phyloP scores from a whole-genome alignment of 306 rosid genomes.

The Dalbergia cultrata region DNA sequence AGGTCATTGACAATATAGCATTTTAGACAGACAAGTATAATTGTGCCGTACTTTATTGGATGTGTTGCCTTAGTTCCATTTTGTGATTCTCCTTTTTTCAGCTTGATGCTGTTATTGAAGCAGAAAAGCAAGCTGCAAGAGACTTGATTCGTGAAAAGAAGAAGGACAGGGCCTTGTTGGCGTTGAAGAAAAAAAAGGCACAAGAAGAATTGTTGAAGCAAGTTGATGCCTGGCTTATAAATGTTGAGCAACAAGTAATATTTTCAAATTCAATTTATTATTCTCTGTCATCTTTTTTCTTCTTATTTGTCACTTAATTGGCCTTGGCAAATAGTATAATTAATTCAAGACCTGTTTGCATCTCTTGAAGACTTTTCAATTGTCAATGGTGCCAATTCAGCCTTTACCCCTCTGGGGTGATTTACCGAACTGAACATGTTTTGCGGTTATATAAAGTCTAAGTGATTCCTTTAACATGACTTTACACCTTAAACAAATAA shows the following conservation, averaged over 20 bases:
- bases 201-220: conserved; percentile 96
- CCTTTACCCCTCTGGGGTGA: background rate
- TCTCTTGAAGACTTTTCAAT: conserved; percentile 42
- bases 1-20: background rate
- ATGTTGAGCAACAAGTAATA: conserved; percentile 95
- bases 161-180: conserved; percentile 92
- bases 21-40: background rate
- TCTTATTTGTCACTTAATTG: background rate
- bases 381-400: conserved; percentile 9
- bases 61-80: conserved; percentile 4
- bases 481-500: background rate
- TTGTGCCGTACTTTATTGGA: background rate
- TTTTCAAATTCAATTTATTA: conserved; percentile 7
- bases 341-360: conserved; percentile 18
- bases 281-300: conserved; percentile 18
- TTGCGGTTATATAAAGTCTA: background rate
- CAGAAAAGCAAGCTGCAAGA: conserved; percentile 94
- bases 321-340: background rate
- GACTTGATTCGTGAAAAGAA: conserved; percentile 91
- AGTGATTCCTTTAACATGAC: background rate
- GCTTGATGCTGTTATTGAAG: conserved; percentile 97
- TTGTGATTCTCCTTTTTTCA: conserved; percentile 45
- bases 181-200: conserved; percentile 85
- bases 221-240: conserved; percentile 93
- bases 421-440: conserved; percentile 8